Percentiles rank a stretch among this genome's conserved stretches.
Conservation (phyloP, 2,329 filamentous ascomycete species). For the Cordyceps javanica region DNA sequence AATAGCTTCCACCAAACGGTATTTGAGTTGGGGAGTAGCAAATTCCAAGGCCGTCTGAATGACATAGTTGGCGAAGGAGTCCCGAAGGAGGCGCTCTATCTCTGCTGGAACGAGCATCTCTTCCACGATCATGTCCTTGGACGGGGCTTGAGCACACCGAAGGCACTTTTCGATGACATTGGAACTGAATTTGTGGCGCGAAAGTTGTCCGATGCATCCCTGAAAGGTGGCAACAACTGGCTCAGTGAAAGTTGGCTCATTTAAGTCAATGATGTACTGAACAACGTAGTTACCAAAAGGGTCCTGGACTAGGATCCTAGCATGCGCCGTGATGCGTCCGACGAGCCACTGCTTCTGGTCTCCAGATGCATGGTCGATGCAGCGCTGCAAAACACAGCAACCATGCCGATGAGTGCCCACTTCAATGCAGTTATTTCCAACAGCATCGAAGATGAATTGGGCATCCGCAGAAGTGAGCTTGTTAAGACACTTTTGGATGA, state of each 20-base stretch:
- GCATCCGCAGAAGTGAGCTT: conserved; percentile 79
- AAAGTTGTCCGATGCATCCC: conserved; percentile 63
- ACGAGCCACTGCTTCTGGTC: conserved; percentile 85
- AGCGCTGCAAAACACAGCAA: conserved; percentile 95
- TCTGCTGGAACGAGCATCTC: conserved; percentile 71
- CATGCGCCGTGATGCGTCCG: conserved; percentile 77
- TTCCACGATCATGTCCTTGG: conserved; percentile 74
- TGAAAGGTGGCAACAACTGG: conserved; percentile 78
- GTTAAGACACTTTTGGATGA: conserved; percentile 98
- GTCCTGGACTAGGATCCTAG: conserved; percentile 86
- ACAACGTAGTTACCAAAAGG: conserved; percentile 98
- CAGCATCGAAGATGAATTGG: conserved; percentile 95
- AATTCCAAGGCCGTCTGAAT: conserved; percentile 94
- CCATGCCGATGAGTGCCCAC: conserved; percentile 97
- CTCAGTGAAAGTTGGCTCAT: conserved; percentile 80
- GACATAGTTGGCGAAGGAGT: conserved; percentile 96
- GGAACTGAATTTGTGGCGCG: conserved; percentile 98
- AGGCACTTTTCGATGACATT: conserved; percentile 98
- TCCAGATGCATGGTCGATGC: conserved; percentile 92
- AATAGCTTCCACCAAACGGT: conserved; percentile 73
- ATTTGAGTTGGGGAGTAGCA: conserved; percentile 66
- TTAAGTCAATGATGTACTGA: conserved; percentile 95
- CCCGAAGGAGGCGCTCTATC: conserved; percentile 82
- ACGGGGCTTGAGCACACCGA: conserved; percentile 69
- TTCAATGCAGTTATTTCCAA: conserved; percentile 77